Evolutionary conservation across 2,329 filamentous ascomycete genomes (phyloP).

Genomic region (Calonectria henricotiae): DNA sequence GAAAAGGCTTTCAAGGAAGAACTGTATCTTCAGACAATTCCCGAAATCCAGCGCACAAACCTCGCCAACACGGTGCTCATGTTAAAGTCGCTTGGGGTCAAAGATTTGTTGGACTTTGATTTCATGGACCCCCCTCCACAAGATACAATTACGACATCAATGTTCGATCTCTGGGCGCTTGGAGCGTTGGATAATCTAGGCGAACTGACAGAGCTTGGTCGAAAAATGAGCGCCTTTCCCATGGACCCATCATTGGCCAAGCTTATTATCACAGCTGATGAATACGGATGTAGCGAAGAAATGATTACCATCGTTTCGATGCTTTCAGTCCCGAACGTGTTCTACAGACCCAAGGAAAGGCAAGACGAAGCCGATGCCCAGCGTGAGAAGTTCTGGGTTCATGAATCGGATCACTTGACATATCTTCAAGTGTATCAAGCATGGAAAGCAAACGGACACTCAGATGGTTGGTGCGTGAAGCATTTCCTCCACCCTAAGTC

Average conservation of each 20-base stretch:
- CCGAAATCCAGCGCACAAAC: slow-evolving; percentile 97
- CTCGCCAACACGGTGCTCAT: slow-evolving; percentile 95
- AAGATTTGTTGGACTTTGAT: slow-evolving; percentile 95
- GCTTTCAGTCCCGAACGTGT: slow-evolving; percentile 96
- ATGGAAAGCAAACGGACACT: slow-evolving; percentile 92
- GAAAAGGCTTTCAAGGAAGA: slow-evolving; percentile 97
- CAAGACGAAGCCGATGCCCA: slow-evolving; percentile 97
- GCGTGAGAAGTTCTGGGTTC: slow-evolving; percentile 98
- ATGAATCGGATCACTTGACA: slow-evolving; percentile 96
- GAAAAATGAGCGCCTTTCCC: slow-evolving; percentile 96
- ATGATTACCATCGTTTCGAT: slow-evolving; percentile 99
- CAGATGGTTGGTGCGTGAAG: slow-evolving; percentile 91
- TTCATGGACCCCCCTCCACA: slow-evolving; percentile 99
- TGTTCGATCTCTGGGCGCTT: slow-evolving; percentile 97
- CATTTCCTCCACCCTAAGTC: slow-evolving; percentile 98
- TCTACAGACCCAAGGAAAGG: slow-evolving; percentile 96
- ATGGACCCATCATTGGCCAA: slow-evolving; percentile 98
- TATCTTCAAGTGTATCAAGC: slow-evolving; percentile 96
- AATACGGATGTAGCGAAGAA: slow-evolving; percentile 95
- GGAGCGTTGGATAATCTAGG: slow-evolving; percentile 95
- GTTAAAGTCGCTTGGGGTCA: slow-evolving; percentile 94
- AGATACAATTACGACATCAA: slow-evolving; percentile 96
- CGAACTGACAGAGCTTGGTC: slow-evolving; percentile 88
- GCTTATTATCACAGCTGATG: slow-evolving; percentile 90
- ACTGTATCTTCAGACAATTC: slow-evolving; percentile 96